A percentile compares a stretch with the other conserved stretches of the same genome.
Evolutionary conservation across 2,329 filamentous ascomycete species (phyloP).

Genomic region (Scedosporium minutisporum): DNA sequence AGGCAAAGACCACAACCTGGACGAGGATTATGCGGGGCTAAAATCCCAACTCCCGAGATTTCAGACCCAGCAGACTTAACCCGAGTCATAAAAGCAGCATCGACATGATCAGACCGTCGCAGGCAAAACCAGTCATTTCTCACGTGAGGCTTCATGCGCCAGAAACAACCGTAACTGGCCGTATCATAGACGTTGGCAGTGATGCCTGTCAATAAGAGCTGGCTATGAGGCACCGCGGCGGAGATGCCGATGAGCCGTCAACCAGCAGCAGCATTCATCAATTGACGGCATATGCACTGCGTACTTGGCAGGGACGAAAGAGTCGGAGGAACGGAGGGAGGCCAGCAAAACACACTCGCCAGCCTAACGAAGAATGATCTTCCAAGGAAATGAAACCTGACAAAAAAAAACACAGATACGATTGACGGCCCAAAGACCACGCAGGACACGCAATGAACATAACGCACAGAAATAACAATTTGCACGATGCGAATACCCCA

Average conservation of each 20-base stretch:
- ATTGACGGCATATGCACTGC: too few relatives aligned
- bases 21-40: background rate
- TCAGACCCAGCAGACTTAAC: background rate
- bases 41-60: background rate
- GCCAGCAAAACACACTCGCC: too few relatives aligned
- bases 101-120: background rate
- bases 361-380: too few relatives aligned
- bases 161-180: too few relatives aligned
- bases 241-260: too few relatives aligned
- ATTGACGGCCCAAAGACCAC: background rate
- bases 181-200: too few relatives aligned
- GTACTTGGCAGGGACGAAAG: too few relatives aligned
- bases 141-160: background rate
- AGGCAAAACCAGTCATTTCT: background rate
- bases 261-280: too few relatives aligned
- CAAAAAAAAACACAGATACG: background rate
- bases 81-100: background rate
- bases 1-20: background rate
- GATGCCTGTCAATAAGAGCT: background rate
- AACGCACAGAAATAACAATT: background rate
- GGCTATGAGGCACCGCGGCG: too few relatives aligned
- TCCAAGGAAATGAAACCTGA: background rate
- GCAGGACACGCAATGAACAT: background rate
- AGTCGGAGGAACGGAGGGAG: too few relatives aligned
- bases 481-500: background rate